Base-by-base conservation (phyloP, 2,329 filamentous ascomycete species). In the Cytospora schulzeri region DNA sequence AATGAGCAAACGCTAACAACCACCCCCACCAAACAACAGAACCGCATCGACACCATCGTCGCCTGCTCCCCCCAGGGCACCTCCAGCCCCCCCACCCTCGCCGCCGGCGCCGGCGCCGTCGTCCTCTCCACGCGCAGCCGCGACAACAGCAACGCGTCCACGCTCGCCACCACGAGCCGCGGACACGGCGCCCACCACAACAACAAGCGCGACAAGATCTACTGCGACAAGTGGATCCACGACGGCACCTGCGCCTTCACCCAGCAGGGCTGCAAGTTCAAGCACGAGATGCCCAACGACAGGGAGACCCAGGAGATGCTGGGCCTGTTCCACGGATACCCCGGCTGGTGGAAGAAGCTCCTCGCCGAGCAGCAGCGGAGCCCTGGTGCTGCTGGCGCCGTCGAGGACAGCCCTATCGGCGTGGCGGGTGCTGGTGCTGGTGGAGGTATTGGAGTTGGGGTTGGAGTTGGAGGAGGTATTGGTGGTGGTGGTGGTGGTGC, bases 171-270 rank as follows among this genome's bases (percentile, higher is more conserved):
- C 38, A n/a, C 52, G 53, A 24, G n/a, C 15, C 7, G 35, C 33
- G 15, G 45, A 17, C 7, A 31, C 31, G 11, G 51, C 5, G 70
- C 68, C 6, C 76, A 77, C 22, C 75, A 79, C 14, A 72, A 72
- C 6, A 75, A 76, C 7, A 86, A 84, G 71, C 73, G 73, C 28
- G 73, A 75, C 64, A 96, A 96, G 74, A 79, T 90, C 28, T 96
- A 90, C 76, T 97, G 93, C 77, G 91, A 92, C 65, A 92, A 94
- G 76, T 97, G 93, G 93, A 89, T 97, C 62, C 88, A 91, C 70
- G 89, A 91, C 65, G 93, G 92, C 24, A 87, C 91, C 52, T 97
- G 93, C 74, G 90, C 90, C 67, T 97, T 92, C 75, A 88, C 85
- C 4, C 91, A 96, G 74, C 89, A 93, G 72, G 93, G 93, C 0